Conservation (phyloP, 2,329 filamentous ascomycete genomes). For the Cytospora mali region DNA sequence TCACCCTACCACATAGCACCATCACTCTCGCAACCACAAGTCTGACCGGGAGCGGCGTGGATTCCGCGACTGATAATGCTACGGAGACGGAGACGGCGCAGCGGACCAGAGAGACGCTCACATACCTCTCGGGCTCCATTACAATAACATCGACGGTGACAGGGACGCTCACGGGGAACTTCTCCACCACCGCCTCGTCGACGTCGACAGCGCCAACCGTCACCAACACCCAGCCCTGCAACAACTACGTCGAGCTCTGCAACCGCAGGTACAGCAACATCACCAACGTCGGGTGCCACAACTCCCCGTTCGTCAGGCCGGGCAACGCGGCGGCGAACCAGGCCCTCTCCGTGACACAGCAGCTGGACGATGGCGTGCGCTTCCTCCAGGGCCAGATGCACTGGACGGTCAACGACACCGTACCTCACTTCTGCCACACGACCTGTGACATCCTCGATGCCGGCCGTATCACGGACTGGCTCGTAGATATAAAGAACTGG, state of each 20-base stretch:
- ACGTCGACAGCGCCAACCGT: constrained; percentile 46
- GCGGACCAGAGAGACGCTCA: constrained; percentile 38
- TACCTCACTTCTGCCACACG: constrained; percentile 80
- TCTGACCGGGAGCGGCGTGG: constrained; percentile 30
- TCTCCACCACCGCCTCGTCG: constrained; percentile 47
- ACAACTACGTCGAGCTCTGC: constrained; percentile 78
- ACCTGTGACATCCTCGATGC: constrained; percentile 80
- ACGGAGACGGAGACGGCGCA: constrained; percentile 36
- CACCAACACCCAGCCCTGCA: constrained; percentile 78
- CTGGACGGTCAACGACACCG: constrained; percentile 52
- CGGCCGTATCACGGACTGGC: constrained; percentile 75
- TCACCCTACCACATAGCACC: constrained; percentile 42
- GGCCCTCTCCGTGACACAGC: constrained; percentile 64
- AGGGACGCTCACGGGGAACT: constrained; percentile 40
- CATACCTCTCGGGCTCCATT: constrained; percentile 51
- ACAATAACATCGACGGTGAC: constrained; percentile 45
- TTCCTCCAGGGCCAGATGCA: constrained; percentile 67
- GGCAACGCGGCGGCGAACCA: constrained; percentile 80
- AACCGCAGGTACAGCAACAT: constrained; percentile 77
- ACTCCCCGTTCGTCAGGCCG: constrained; percentile 73
- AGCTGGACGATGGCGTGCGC: constrained; percentile 77
- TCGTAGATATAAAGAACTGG: constrained; percentile 71
- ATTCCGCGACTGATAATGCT: constrained; percentile 34
- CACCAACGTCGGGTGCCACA: constrained; percentile 77
- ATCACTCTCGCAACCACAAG: constrained; percentile 43